Percentiles rank a stretch among this genome's conserved stretches.
phyloP scores from a whole-genome alignment of 1,284 basidiomycete species.

The Amylostereum areolatum region DNA sequence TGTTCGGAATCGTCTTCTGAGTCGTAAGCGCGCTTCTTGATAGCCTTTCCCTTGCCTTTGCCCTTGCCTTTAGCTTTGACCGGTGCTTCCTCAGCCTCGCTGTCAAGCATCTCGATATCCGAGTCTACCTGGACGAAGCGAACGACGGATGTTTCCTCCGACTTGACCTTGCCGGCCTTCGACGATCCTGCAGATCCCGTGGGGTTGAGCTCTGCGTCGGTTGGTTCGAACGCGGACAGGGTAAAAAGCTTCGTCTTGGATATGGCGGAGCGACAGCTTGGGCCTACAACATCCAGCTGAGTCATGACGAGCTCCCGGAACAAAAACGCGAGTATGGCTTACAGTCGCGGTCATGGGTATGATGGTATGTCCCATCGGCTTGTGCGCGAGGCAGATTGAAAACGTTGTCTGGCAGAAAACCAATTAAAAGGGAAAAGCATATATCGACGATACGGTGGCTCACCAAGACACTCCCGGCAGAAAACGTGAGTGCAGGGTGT shows the following conservation, averaged over 20 bases:
- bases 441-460: slow-evolving; percentile 14
- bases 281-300: slow-evolving; percentile 26
- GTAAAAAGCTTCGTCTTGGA: slow-evolving; percentile 36
- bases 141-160: slow-evolving; percentile 6
- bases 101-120: slow-evolving; percentile 15
- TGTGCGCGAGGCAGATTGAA: slow-evolving; percentile 30
- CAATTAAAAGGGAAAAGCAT: slow-evolving; percentile 2
- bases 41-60: slow-evolving; percentile 13
- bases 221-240: slow-evolving; percentile 43
- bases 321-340: slow-evolving; percentile 9
- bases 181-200: neutral
- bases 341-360: slow-evolving; percentile 41
- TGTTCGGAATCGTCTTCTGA: slow-evolving; percentile 25
- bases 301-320: too few relatives aligned
- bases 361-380: slow-evolving; percentile 22
- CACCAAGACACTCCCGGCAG: slow-evolving; percentile 46
- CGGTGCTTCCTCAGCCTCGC: slow-evolving; percentile 13
- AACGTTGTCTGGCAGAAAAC: slow-evolving; percentile 28
- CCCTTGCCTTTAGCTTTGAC: slow-evolving; percentile 20
- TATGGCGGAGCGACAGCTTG: slow-evolving; percentile 42
- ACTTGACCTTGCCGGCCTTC: neutral
- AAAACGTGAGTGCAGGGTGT: slow-evolving; percentile 46
- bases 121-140: neutral
- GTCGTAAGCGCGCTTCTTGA: slow-evolving; percentile 38
- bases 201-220: slow-evolving; percentile 33